Base-by-base conservation (phyloP, 352 stramenopile species). In the Pythium oligandrum region DNA sequence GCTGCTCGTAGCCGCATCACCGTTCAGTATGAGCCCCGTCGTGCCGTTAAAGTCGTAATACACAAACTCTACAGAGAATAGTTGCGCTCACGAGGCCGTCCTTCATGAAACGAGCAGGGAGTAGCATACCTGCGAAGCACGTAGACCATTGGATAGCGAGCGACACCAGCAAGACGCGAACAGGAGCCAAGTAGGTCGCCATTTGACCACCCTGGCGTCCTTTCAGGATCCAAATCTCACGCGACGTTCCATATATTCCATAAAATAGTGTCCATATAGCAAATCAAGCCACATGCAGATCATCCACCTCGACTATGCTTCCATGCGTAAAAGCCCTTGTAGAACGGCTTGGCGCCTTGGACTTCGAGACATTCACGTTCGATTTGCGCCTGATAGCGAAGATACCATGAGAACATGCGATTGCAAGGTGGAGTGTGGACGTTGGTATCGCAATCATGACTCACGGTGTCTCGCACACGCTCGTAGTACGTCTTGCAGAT, bases 1-100 rank as follows among this genome's bases (percentile, higher is more conserved):
- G 56, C 72, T 90, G 54, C 62, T 90, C 10, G 84, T 95, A 4
- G 83, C 71, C 31, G 84, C 78, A 38, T 84, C 70, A 35, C 88
- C 88, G 57, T 92, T 93, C 17, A 96, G 68, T 31, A 74, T 61
- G 5, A 96, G 70, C 0, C 86, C 88, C 3, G 67, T 80, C 4
- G 86, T 96, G 36, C 66, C 70, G 48, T 93, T 95, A 40, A 96
- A 96, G 61, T 95, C 75, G 44, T 88, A 82, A 59, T 91, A 96
- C 8, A 90, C 74, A 59, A 96, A 96, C 49, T 89, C 82, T 79
- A 53, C 48, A 8, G 40, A n/a, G 4, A 35, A 26, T 26, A 26
- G 17, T 26, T 26, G 17, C 17, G 17, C 17, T 26, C 17, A 26
- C 17, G 17, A 26, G 17, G 17, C 17, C 17, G 17, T 26, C 17